These are phyloP conservation scores for Solanum pimpinellifolium DNA, from an alignment of 257 asterid genomes.

Conservation along the genomic window DNA sequence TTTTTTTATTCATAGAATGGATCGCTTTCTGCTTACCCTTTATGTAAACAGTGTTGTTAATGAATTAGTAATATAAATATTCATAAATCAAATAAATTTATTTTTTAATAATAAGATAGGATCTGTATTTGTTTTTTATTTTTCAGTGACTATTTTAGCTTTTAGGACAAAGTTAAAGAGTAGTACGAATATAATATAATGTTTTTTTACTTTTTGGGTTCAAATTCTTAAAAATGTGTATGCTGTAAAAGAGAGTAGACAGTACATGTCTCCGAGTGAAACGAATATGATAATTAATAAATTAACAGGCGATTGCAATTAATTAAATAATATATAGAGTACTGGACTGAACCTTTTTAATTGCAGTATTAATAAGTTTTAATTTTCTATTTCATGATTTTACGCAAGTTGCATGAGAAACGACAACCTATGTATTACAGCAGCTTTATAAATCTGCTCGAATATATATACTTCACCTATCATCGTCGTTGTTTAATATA, in stretches of 20 bases:
- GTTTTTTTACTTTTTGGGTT: neutral
- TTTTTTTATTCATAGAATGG: neutral
- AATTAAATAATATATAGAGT: neutral
- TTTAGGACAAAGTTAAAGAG: neutral
- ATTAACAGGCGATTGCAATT: neutral
- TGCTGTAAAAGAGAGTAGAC: neutral
- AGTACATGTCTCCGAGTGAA: neutral
- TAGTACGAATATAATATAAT: neutral
- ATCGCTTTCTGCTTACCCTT: neutral
- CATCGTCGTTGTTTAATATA: no score
- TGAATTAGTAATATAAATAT: neutral
- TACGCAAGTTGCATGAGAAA: neutral
- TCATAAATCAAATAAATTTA: neutral
- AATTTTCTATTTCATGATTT: neutral
- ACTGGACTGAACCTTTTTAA: neutral
- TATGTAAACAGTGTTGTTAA: neutral
- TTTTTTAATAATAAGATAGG: no score
- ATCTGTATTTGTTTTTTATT: no score
- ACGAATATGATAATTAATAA: neutral
- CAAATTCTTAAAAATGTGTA: neutral
- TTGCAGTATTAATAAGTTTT: neutral
- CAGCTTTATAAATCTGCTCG: neutral
- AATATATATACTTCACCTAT: no score
- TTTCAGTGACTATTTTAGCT: neutral
- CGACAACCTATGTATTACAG: neutral